Evolutionary conservation across 257 asterid genomes (phyloP).

Genomic region (Nicotiana sylvestris): DNA sequence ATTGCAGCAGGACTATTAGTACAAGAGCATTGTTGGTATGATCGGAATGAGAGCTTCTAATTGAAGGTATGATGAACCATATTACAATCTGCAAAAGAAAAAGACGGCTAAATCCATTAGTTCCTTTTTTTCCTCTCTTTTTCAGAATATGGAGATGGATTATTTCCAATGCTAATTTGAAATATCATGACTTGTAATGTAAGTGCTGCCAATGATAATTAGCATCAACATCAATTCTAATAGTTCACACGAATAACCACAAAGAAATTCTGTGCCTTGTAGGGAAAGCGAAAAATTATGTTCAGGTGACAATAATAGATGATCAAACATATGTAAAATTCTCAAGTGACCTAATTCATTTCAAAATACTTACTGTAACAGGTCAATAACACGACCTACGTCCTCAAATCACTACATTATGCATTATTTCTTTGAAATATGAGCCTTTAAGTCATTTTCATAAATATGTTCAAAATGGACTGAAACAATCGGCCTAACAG

Average conservation of each 20-base stretch:
- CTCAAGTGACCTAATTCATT: background rate
- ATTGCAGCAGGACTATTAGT: conserved; percentile 60
- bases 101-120: background rate
- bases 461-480: background rate
- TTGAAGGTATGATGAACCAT: conserved; percentile 80
- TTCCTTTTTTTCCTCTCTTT: background rate
- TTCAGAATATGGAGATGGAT: background rate
- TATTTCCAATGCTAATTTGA: background rate
- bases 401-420: background rate
- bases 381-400: background rate
- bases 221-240: background rate
- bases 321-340: background rate
- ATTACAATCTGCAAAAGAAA: conserved; percentile 60
- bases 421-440: background rate
- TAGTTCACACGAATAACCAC: background rate
- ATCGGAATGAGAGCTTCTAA: conserved; percentile 74
- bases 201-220: background rate
- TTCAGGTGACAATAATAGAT: background rate
- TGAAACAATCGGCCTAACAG: background rate
- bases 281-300: background rate
- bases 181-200: background rate
- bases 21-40: conserved; percentile 72
- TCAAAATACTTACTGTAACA: background rate
- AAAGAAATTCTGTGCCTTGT: too few relatives aligned
- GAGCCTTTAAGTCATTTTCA: background rate